Percentiles rank a stretch among this genome's conserved stretches.
Conservation (phyloP, 345 rosid genomes). For the Boechera stricta region DNA sequence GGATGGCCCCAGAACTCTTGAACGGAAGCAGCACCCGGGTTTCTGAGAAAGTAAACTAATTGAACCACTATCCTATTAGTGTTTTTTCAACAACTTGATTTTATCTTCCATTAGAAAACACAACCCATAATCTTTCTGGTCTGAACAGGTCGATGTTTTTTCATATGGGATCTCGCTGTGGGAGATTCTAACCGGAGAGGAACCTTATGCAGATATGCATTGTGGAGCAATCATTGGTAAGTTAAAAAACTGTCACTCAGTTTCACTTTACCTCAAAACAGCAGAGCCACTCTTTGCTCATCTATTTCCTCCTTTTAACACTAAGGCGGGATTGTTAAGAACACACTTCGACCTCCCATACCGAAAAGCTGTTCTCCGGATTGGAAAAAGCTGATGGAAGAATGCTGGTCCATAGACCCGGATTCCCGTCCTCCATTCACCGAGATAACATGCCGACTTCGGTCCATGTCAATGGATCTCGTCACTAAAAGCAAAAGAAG, state of each 20-base stretch:
- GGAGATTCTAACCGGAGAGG: constrained; percentile 79
- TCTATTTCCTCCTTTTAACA: neutral
- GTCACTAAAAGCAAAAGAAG: constrained; percentile 46
- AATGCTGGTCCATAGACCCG: constrained; percentile 71
- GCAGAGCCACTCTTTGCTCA: neutral
- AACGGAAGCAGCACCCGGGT: constrained; percentile 70
- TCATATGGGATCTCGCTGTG: constrained; percentile 77
- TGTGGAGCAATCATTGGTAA: constrained; percentile 80
- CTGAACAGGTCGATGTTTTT: constrained; percentile 53
- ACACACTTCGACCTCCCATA: constrained; percentile 63
- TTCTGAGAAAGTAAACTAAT: constrained; percentile 61
- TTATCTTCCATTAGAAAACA: neutral
- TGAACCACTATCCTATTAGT: constrained; percentile 3
- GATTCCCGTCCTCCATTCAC: constrained; percentile 66
- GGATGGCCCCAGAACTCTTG: constrained; percentile 78
- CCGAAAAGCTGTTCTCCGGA: constrained; percentile 59
- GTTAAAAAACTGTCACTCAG: constrained; percentile 5
- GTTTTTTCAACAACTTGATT: neutral
- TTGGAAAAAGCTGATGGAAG: constrained; percentile 67
- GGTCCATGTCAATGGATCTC: constrained; percentile 52
- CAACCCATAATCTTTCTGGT: neutral
- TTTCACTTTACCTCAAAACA: constrained; percentile 34
- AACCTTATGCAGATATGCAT: constrained; percentile 79
- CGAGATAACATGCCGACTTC: constrained; percentile 57
- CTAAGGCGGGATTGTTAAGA: constrained; percentile 70